Percentiles rank a stretch among this genome's conserved stretches.
phyloP scores from a whole-genome alignment of 768 basidiomycete species.

The Collybia nuda region DNA sequence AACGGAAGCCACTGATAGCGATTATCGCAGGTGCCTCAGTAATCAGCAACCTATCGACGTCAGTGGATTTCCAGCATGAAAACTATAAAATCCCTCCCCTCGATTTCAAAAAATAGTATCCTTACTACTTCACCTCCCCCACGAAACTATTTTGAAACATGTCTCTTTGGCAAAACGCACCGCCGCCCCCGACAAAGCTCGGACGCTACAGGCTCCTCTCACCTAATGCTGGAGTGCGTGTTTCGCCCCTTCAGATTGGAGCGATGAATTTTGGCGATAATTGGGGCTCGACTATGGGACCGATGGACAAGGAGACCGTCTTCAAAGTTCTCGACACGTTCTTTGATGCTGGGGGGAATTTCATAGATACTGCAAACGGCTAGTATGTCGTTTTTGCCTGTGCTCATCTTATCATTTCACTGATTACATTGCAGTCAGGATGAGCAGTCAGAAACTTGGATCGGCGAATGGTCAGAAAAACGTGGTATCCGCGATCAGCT shows the following conservation, averaged over 20 bases:
- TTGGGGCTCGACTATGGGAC: slow-evolving; percentile 22
- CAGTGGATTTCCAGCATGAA: too few relatives aligned
- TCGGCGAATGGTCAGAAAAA: slow-evolving; percentile 47
- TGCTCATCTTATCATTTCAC: neutral
- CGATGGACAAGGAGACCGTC: slow-evolving; percentile 33
- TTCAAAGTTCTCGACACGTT: slow-evolving; percentile 42
- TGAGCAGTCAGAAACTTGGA: slow-evolving; percentile 39
- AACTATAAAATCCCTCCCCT: too few relatives aligned
- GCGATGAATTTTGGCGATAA: slow-evolving; percentile 48
- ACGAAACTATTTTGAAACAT: too few relatives aligned
- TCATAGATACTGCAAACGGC: slow-evolving; percentile 40
- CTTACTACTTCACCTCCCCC: too few relatives aligned
- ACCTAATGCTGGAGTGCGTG: slow-evolving; percentile 39
- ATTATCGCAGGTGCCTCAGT: too few relatives aligned
- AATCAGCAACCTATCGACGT: too few relatives aligned
- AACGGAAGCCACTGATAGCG: too few relatives aligned
- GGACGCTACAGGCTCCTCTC: slow-evolving; percentile 38
- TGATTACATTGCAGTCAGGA: slow-evolving; percentile 25
- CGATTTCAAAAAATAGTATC: too few relatives aligned
- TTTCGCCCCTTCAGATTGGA: slow-evolving; percentile 52
- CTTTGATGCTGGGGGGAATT: slow-evolving; percentile 39
- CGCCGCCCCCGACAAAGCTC: slow-evolving; percentile 29
- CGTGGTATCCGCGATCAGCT: slow-evolving; percentile 42
- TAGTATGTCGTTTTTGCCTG: slow-evolving; percentile 22
- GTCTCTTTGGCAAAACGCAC: slow-evolving; percentile 1